Percentiles rank a stretch among this genome's conserved stretches.
Evolutionary conservation across 768 basidiomycete species (phyloP).

Genomic region (Collybia mongolica): DNA sequence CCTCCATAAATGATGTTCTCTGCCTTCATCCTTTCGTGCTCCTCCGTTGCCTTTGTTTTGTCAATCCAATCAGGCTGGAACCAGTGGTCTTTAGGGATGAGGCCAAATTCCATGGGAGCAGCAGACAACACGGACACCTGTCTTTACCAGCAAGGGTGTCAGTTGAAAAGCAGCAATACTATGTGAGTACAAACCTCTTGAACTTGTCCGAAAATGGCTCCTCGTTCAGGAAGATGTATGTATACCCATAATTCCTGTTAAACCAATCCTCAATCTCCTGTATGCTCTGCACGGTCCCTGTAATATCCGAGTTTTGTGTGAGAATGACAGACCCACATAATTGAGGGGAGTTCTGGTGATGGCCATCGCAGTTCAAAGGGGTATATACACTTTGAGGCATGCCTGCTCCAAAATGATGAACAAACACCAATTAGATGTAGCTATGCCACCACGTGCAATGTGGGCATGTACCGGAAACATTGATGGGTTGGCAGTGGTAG

Average conservation of each 20-base stretch:
- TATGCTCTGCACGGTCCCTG: conserved; percentile 59
- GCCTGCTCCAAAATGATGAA: conserved; percentile 93
- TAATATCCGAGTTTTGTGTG: conserved; percentile 62
- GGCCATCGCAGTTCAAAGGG: conserved; percentile 96
- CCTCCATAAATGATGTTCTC: conserved; percentile 44
- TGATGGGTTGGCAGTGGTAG: conserved; percentile 61
- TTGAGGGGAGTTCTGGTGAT: conserved; percentile 64
- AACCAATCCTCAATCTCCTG: conserved; percentile 78
- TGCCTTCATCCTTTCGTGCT: conserved; percentile 61
- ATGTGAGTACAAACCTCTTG: conserved; percentile 45
- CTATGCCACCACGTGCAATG: conserved; percentile 55
- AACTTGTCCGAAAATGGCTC: conserved; percentile 77
- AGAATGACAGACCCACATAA: conserved; percentile 51
- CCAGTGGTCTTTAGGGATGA: conserved; percentile 73
- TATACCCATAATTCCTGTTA: conserved; percentile 76
- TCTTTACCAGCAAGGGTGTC: conserved; percentile 5
- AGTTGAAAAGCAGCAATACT: not conserved
- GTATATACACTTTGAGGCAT: conserved; percentile 98
- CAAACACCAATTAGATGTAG: conserved; percentile 60
- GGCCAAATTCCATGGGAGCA: conserved; percentile 48
- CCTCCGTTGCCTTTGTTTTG: conserved; percentile 56
- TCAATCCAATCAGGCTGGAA: conserved; percentile 76
- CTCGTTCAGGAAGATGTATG: conserved; percentile 90
- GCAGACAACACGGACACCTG: conserved; percentile 23
- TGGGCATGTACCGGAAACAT: conserved; percentile 85